A percentile compares a stretch with the other conserved stretches of the same genome.
These are phyloP conservation scores for Lanmaoa pseudosensibilis DNA, from an alignment of 768 basidiomycete genomes.

Conservation along the genomic window DNA sequence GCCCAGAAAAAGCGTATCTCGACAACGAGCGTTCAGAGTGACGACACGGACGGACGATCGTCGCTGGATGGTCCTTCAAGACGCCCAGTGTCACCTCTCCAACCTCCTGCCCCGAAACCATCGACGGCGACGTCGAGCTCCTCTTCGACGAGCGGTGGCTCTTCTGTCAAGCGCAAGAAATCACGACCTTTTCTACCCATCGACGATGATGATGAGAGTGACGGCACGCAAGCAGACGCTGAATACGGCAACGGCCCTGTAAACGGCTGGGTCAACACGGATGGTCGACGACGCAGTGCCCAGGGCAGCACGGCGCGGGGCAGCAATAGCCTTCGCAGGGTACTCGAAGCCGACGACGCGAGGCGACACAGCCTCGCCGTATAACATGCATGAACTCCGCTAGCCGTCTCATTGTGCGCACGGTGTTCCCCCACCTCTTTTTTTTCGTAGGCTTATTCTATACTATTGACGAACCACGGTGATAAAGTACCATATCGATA, in stretches of 20 bases:
- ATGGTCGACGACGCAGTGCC: constrained; percentile 51
- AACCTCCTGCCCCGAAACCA: constrained; percentile 37
- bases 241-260: constrained; percentile 47
- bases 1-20: constrained; percentile 47
- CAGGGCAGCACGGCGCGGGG: constrained; percentile 19
- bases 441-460: constrained; percentile 35
- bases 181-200: constrained; percentile 46
- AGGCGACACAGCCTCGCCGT: constrained; percentile 70
- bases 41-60: constrained; percentile 41
- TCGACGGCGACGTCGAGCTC: constrained; percentile 38
- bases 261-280: constrained; percentile 56
- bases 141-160: constrained; percentile 22
- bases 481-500: constrained; percentile 26
- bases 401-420: constrained; percentile 17
- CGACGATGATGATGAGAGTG: constrained; percentile 59
- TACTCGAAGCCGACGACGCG: constrained; percentile 47
- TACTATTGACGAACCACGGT: constrained; percentile 30
- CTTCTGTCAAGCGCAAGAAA: constrained; percentile 50
- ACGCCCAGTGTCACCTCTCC: constrained; percentile 34
- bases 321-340: constrained; percentile 32
- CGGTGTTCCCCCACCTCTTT: constrained; percentile 7
- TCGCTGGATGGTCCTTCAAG: constrained; percentile 37
- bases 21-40: constrained; percentile 33
- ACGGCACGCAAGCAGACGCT: constrained; percentile 70
- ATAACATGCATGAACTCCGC: constrained; percentile 37